Evolutionary conservation across 495 filamentous ascomycete genomes (phyloP), one percentile per base, ranked within the genome.

Genomic region (Daldinia caldariorum): DNA sequence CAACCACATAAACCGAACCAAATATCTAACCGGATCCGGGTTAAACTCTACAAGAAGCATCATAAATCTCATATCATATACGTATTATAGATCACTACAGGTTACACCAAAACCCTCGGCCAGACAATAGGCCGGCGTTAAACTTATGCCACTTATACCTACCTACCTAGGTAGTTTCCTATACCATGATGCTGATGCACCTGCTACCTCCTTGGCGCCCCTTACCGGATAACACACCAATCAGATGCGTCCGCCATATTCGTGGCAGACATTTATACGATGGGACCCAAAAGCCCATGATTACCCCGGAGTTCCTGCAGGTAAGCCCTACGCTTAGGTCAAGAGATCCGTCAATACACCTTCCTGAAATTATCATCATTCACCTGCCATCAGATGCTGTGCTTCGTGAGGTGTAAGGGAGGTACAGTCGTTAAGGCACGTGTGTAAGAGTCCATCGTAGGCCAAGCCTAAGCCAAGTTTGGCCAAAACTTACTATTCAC

Each of bases 231-330:
- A 10, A 35, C 35, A 18, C 41, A 10, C 69, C 70, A 72, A 72
- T 72, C 22, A 67, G 56, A 26, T 7, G 29, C 20, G 5, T 54
- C 10, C 35, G 16, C 13, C 22, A 45, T 68, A 68, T 72, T 72
- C 70, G 70, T 72, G 70, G 70, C 64, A 68, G 61, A 50, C 65
- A 56, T 55, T 59, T 72, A 72, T 58, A 72, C 70, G 64, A 66
- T 68, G 29, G 57, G 3, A 14, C 13, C 13, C 63, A 18, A 12
- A 35, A 53, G 35, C 56, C 50, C 54, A 66, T 72, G 56, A 61
- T 64, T 61, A 38, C 47, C 49, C 16, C 47, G 60, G 62, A 61
- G 59, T 64, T 71, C n/a, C 64, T 61, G 69, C 49, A 71, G 20
- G 60, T 72, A 61, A 67, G 59, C 58, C 54, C 54, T 56, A 20